Conservation (phyloP, 305 asterid species). For the Fraxinus albicans region DNA sequence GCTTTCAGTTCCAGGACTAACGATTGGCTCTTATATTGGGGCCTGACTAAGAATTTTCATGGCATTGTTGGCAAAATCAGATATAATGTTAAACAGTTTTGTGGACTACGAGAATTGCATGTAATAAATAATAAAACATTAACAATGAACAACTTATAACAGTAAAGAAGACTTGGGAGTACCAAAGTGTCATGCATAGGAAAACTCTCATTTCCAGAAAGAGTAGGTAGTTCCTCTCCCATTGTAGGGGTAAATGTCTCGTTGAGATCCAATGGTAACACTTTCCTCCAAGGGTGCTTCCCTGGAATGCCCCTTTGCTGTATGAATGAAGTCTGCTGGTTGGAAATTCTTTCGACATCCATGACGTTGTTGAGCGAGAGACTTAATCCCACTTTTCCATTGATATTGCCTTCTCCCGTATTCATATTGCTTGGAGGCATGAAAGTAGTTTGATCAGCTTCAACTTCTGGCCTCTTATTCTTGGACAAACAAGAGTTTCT, state of each 20-base stretch:
- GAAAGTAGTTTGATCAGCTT: constrained; percentile 14
- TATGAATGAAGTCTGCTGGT: constrained; percentile 12
- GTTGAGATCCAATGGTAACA: constrained; percentile 51
- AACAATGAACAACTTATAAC: neutral
- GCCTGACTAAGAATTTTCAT: neutral
- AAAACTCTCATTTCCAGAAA: constrained; percentile 30
- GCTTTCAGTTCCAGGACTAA: neutral
- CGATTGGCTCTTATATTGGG: neutral
- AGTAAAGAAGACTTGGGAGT: constrained; percentile 10
- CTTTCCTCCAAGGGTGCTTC: neutral
- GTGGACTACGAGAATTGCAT: neutral
- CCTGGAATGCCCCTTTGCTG: constrained; percentile 31
- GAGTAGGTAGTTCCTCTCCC: constrained; percentile 32
- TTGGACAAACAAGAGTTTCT: constrained; percentile 16
- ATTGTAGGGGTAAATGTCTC: constrained; percentile 38
- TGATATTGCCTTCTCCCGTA: constrained; percentile 17
- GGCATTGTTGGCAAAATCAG: neutral
- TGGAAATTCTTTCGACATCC: constrained; percentile 25
- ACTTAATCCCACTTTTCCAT: constrained; percentile 33
- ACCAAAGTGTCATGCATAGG: constrained; percentile 43
- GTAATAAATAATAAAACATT: neutral
- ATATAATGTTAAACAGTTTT: neutral
- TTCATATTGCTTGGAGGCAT: constrained; percentile 23
- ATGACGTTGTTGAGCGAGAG: constrained; percentile 40
- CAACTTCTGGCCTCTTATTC: constrained; percentile 30